Evolutionary conservation across 805 yeast genomes (phyloP), one percentile per base, ranked within the genome.

Genomic region (Saccharomycopsis lassenensis): DNA sequence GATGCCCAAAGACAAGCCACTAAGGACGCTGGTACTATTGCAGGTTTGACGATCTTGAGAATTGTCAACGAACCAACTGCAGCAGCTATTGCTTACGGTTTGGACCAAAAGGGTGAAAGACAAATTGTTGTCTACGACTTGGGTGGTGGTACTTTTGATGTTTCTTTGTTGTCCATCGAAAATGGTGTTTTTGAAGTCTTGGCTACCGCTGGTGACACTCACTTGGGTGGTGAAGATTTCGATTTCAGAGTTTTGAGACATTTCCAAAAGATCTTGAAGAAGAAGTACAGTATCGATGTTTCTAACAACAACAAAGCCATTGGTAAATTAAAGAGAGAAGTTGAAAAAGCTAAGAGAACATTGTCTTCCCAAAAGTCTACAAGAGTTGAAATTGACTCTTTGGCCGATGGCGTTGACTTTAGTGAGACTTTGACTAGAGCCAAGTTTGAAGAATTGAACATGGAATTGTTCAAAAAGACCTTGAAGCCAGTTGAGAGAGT

Each of bases 71-170:
- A 83, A 69, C 94, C 94, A 52, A 86, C 96, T 43, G 96, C 96
- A 31, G 96, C 96, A 49, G 96, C 96, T 38, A 84, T 86, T 62
- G 96, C 96, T 46, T 86, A 86, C 63, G 96, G 96, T 57, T 69
- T 87, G 50, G 94, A 84, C 59, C 69, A 58, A 33, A 76, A 76
- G 25, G 80, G 73, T 47, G 96, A 86, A 63, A 82, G 81, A 53
- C 87, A 86, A 62, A 84, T 86, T 48, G 75, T 86, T 55, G 93
- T 86, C 39, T 86, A 83, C 60, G 96, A 86, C 63, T 72, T 86
- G 52, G 96, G 96, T 72, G 96, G 96, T 63, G 96, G 96, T 71
- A 86, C 96, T 48, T 86, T 84, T 49, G 95, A 84, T 75, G 95
- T 84, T 17, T 84, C 94, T 3, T 65, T 84, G 36, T 71, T 84